Evolutionary conservation across 202 grass and related monocot genomes (phyloP).

Genomic region (Hordeum pubiflorum): DNA sequence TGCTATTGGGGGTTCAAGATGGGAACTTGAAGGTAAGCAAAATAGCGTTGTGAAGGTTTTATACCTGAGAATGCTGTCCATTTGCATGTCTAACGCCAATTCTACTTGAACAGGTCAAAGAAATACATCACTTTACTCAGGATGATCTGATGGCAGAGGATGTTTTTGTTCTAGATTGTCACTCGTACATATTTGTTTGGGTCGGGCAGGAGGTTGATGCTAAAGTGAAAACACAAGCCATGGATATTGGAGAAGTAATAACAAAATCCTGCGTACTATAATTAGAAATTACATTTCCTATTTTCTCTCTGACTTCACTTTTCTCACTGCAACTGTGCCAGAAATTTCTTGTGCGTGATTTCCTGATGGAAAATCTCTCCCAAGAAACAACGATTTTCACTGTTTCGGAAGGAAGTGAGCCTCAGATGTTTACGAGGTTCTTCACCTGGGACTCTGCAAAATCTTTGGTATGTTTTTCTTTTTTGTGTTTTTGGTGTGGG

Average conservation of each 20-base stretch:
- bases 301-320: not conserved
- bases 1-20: slow-evolving; percentile 20
- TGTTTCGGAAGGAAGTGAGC: slow-evolving; percentile 59
- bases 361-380: slow-evolving; percentile 61
- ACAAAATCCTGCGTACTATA: not conserved
- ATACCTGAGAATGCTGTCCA: not conserved
- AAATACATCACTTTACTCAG: slow-evolving; percentile 52
- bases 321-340: slow-evolving; percentile 16
- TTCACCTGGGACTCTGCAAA: slow-evolving; percentile 61
- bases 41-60: not conserved
- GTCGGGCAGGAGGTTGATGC: slow-evolving; percentile 47
- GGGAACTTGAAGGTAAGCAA: slow-evolving; percentile 46
- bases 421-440: slow-evolving; percentile 63
- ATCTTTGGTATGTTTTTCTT: slow-evolving; percentile 40
- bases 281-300: not conserved
- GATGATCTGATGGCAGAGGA: slow-evolving; percentile 62
- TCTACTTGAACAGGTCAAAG: slow-evolving; percentile 35
- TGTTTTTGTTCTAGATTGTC: slow-evolving; percentile 49
- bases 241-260: slow-evolving; percentile 52
- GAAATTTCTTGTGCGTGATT: slow-evolving; percentile 67
- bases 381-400: slow-evolving; percentile 48
- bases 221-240: slow-evolving; percentile 44
- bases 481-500: not conserved
- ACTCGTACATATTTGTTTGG: slow-evolving; percentile 54
- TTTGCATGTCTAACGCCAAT: slow-evolving; percentile 21